phyloP scores from a whole-genome alignment of 1,284 basidiomycete species.

The Trametes sp. region DNA sequence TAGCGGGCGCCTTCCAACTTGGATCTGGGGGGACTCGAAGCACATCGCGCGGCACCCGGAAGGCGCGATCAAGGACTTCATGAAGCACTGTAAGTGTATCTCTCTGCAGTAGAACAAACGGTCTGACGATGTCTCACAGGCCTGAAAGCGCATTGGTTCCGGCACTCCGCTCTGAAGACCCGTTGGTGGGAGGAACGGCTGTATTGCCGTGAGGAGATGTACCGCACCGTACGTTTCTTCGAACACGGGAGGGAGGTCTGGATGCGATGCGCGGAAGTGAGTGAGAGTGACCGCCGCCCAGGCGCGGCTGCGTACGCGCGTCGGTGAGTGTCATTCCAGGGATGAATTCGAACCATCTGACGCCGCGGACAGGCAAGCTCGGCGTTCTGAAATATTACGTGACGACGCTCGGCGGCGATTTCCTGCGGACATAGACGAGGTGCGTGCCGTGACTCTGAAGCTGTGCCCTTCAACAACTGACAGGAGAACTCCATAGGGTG shows the following conservation, averaged over 20 bases:
- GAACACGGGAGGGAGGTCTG: neutral
- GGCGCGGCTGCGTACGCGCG: no score
- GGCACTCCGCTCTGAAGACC: neutral
- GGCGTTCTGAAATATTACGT: no score
- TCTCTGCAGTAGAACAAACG: no score
- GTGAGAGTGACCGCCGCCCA: no score
- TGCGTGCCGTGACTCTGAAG: no score
- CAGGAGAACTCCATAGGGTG: no score
- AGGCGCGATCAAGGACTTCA: constrained; percentile 4
- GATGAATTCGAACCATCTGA: no score
- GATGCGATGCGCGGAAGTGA: neutral
- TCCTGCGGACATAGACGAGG: no score
- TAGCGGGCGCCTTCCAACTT: constrained; percentile 12
- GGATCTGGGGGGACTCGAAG: constrained; percentile 22
- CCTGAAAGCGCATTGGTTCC: constrained; percentile 15
- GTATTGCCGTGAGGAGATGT: constrained; percentile 3
- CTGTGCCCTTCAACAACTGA: no score
- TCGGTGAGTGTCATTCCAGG: no score
- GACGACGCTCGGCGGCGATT: no score
- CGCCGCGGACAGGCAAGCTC: no score
- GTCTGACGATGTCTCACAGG: neutral
- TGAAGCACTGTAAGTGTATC: constrained; percentile 8
- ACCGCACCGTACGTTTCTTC: neutral
- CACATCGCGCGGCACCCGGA: neutral
- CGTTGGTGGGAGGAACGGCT: constrained; percentile 4